These are phyloP conservation scores for Xylariales sp. DNA, from an alignment of 2,329 filamentous ascomycete species.

Conservation along the genomic window DNA sequence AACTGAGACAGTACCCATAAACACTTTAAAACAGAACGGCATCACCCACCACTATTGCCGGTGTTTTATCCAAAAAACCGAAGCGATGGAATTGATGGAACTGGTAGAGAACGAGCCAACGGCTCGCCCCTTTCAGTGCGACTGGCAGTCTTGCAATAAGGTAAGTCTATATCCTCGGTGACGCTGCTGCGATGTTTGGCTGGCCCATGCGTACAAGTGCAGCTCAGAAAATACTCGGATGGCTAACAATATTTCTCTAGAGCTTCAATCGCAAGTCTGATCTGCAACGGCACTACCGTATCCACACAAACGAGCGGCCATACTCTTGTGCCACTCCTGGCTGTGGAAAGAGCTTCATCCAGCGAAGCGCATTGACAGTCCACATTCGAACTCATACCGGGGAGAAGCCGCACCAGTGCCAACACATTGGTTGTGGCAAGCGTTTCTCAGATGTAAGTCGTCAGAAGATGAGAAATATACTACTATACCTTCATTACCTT, in stretches of 20 bases:
- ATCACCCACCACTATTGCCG: too few relatives aligned
- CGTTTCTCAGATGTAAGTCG: slow-evolving; percentile 63
- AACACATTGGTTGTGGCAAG: slow-evolving; percentile 62
- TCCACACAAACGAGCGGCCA: slow-evolving; percentile 67
- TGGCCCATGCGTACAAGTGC: too few relatives aligned
- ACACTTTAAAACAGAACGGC: too few relatives aligned
- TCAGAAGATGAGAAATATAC: background rate
- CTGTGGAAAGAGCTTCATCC: slow-evolving; percentile 68
- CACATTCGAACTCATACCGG: slow-evolving; percentile 68
- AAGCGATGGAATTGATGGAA: slow-evolving; percentile 59
- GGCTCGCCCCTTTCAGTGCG: slow-evolving; percentile 59
- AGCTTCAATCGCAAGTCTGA: slow-evolving; percentile 72
- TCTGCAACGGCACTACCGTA: slow-evolving; percentile 65
- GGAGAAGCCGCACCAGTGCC: slow-evolving; percentile 68
- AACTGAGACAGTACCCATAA: too few relatives aligned
- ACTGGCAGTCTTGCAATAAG: slow-evolving; percentile 60
- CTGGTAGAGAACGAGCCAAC: slow-evolving; percentile 60
- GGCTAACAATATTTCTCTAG: too few relatives aligned
- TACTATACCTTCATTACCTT: slow-evolving; percentile 26
- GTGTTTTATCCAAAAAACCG: slow-evolving; percentile 10
- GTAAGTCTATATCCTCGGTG: too few relatives aligned
- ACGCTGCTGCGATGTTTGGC: too few relatives aligned
- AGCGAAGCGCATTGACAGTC: slow-evolving; percentile 65
- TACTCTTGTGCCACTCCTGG: slow-evolving; percentile 57
- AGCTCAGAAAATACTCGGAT: too few relatives aligned